These are phyloP conservation scores for Fusarium tupiense DNA, from an alignment of 2,329 filamentous ascomycete genomes.

Conservation along the genomic window DNA sequence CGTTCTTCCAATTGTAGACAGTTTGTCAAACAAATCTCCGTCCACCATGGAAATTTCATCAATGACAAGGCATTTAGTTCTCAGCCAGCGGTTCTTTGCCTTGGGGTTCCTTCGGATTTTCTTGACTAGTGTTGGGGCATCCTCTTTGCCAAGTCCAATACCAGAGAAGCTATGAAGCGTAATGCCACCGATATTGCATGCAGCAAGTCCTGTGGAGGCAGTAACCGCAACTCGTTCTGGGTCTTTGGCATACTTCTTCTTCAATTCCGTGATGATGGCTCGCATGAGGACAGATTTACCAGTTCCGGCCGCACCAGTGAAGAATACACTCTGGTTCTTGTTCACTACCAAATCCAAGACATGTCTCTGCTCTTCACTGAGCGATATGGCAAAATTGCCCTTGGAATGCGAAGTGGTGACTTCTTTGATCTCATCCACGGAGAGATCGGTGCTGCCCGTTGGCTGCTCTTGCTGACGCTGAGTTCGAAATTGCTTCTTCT, in stretches of 20 bases:
- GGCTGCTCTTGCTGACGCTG: conserved; percentile 56
- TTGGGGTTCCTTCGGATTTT: conserved; percentile 92
- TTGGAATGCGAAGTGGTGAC: conserved; percentile 45
- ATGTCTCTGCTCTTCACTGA: conserved; percentile 87
- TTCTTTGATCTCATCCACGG: conserved; percentile 53
- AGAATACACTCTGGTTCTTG: conserved; percentile 89
- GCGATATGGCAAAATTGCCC: conserved; percentile 64
- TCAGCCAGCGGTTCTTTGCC: conserved; percentile 87
- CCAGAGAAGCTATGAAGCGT: conserved; percentile 96
- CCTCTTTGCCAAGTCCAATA: conserved; percentile 90
- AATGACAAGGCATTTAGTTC: conserved; percentile 86
- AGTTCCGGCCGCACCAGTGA: conserved; percentile 95
- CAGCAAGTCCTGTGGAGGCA: conserved; percentile 93
- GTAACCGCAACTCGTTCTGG: conserved; percentile 91
- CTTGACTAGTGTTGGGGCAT: conserved; percentile 80
- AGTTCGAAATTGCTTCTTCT: conserved; percentile 77
- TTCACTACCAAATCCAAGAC: conserved; percentile 86
- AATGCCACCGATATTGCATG: conserved; percentile 95
- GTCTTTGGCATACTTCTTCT: conserved; percentile 78
- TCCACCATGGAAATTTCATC: conserved; percentile 99
- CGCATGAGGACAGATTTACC: conserved; percentile 97
- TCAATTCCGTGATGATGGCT: conserved; percentile 85
- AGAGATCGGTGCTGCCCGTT: conserved; percentile 48
- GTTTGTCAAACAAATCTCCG: conserved; percentile 94
- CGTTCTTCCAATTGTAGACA: conserved; percentile 84